Percentiles rank a stretch among this genome's conserved stretches.
Conservation (phyloP, 208 protist species). For the Wallacemonas sp. region DNA sequence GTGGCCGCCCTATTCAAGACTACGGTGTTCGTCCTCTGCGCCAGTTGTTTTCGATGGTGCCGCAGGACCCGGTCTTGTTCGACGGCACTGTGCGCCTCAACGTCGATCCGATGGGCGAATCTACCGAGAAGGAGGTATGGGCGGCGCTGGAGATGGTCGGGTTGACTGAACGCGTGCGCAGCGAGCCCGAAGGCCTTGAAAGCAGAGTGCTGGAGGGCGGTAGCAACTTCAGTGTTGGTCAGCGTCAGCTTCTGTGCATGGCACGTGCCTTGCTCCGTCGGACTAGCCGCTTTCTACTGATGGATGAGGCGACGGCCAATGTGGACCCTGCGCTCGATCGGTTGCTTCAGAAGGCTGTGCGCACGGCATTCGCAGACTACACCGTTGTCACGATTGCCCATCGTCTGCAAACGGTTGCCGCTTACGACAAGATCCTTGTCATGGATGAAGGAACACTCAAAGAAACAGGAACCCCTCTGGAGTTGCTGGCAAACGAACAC, state of each 20-base stretch:
- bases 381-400: conserved; percentile 86
- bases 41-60: conserved; percentile 75
- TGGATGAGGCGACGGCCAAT: conserved; percentile 85
- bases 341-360: conserved; percentile 57
- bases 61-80: conserved; percentile 84
- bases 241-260: conserved; percentile 77
- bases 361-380: conserved; percentile 52
- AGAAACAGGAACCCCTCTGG: conserved; percentile 26
- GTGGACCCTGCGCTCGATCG: conserved; percentile 65
- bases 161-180: conserved; percentile 17
- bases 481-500: conserved; percentile 18
- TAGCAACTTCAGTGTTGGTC: conserved; percentile 69
- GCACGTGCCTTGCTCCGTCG: conserved; percentile 64
- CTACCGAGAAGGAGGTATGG: conserved; percentile 28
- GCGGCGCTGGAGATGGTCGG: conserved; percentile 32
- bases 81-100: conserved; percentile 73
- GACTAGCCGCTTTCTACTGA: conserved; percentile 64
- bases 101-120: conserved; percentile 60
- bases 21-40: conserved; percentile 52
- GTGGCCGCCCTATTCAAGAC: conserved; percentile 26
- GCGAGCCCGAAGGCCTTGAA: conserved; percentile 18
- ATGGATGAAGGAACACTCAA: conserved; percentile 37
- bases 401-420: conserved; percentile 60
- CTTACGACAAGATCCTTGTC: conserved; percentile 42
- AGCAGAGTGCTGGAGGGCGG: conserved; percentile 38